Conservation (phyloP, 83 land plant species). For the Thuja plicata region DNA sequence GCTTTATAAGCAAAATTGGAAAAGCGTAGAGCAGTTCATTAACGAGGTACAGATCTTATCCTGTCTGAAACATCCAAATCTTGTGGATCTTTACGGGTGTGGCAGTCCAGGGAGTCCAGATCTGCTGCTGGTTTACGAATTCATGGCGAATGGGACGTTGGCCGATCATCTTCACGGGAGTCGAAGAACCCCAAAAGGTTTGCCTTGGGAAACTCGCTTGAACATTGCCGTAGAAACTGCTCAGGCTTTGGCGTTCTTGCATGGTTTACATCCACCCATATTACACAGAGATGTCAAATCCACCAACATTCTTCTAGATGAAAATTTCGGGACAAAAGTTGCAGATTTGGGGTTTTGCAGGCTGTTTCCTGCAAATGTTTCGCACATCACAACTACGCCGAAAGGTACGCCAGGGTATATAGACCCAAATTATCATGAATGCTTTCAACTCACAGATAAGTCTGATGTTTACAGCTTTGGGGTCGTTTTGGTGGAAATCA, state of each 20-base stretch:
- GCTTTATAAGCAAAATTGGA: constrained; percentile 30
- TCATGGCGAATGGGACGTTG: constrained; percentile 72
- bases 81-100: constrained; percentile 75
- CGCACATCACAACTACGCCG: constrained; percentile 67
- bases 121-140: constrained; percentile 71
- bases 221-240: constrained; percentile 65
- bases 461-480: constrained; percentile 92
- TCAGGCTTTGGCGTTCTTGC: constrained; percentile 65
- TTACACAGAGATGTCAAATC: constrained; percentile 82
- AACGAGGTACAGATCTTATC: constrained; percentile 70
- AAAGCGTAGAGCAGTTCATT: constrained; percentile 36
- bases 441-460: constrained; percentile 73
- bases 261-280: constrained; percentile 44
- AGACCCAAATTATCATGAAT: constrained; percentile 73
- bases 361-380: constrained; percentile 13
- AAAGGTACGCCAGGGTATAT: constrained; percentile 89
- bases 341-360: constrained; percentile 83
- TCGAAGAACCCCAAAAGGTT: constrained; percentile 3
- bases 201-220: constrained; percentile 38
- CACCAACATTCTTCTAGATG: constrained; percentile 72
- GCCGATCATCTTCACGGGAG: constrained; percentile 69
- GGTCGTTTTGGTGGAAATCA: constrained; percentile 79
- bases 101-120: constrained; percentile 36
- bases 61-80: constrained; percentile 59
- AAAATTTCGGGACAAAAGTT: constrained; percentile 56